These are phyloP conservation scores for Huntiella abstrusa DNA, from an alignment of 2,329 filamentous ascomycete genomes.

Conservation along the genomic window DNA sequence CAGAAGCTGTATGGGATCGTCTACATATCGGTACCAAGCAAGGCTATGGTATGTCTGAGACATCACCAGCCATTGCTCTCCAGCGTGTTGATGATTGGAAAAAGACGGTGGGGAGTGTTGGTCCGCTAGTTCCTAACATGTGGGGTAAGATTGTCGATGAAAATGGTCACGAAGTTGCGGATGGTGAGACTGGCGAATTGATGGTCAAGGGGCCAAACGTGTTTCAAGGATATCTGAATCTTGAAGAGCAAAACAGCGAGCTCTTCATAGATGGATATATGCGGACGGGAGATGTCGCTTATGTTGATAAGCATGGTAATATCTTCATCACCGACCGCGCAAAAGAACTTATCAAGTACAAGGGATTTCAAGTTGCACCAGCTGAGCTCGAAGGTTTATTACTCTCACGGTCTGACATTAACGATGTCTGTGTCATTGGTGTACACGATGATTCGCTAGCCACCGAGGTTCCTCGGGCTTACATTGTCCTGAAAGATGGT, in stretches of 20 bases:
- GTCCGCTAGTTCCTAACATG: slow-evolving; percentile 59
- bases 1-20: slow-evolving; percentile 54
- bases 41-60: slow-evolving; percentile 81
- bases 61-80: slow-evolving; percentile 57
- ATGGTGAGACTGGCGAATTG: slow-evolving; percentile 44
- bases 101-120: slow-evolving; percentile 58
- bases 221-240: slow-evolving; percentile 62
- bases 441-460: slow-evolving; percentile 37
- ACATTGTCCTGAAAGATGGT: slow-evolving; percentile 21
- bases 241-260: slow-evolving; percentile 48
- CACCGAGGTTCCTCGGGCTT: slow-evolving; percentile 45
- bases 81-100: slow-evolving; percentile 62
- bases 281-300: slow-evolving; percentile 75
- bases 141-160: slow-evolving; percentile 62
- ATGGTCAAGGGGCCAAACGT: slow-evolving; percentile 67
- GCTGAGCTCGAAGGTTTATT: slow-evolving; percentile 41
- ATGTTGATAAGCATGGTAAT: slow-evolving; percentile 57
- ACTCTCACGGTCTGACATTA: slow-evolving; percentile 24
- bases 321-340: slow-evolving; percentile 81
- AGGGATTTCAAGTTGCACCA: slow-evolving; percentile 52
- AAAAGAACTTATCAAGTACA: slow-evolving; percentile 44
- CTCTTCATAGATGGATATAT: slow-evolving; percentile 64
- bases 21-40: slow-evolving; percentile 73
- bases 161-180: slow-evolving; percentile 34
- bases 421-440: slow-evolving; percentile 47